Conservation (phyloP, 768 basidiomycete species). For the Leucosporidium creatinivorum region DNA sequence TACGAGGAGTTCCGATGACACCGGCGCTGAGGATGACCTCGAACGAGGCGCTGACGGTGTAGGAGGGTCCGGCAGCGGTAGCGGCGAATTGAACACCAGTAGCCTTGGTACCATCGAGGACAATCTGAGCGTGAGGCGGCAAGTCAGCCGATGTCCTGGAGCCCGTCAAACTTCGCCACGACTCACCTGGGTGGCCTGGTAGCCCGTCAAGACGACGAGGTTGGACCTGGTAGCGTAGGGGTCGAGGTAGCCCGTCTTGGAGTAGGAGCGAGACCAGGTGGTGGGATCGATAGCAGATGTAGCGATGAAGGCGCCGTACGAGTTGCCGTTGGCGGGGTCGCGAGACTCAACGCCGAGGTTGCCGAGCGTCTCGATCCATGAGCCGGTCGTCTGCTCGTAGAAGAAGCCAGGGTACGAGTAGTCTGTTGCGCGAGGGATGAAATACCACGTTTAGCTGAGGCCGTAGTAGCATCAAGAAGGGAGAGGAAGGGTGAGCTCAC, state of each 20-base stretch:
- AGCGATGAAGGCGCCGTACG: conserved; percentile 38
- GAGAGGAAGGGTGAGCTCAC: too few species aligned
- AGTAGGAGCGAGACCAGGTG: conserved; percentile 43
- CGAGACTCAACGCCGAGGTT: conserved; percentile 28
- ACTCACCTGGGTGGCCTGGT: conserved; percentile 44
- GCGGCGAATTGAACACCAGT: conserved; percentile 44
- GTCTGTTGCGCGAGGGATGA: not conserved
- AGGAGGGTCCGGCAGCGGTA: conserved; percentile 26
- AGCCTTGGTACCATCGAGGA: conserved; percentile 38
- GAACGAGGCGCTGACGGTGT: conserved; percentile 42
- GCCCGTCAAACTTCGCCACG: too few species aligned
- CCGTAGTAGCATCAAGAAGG: not conserved
- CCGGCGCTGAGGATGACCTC: conserved; percentile 47
- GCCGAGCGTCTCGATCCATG: conserved; percentile 34
- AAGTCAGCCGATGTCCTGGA: too few species aligned
- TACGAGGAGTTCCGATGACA: conserved; percentile 37
- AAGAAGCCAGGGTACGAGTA: conserved; percentile 34
- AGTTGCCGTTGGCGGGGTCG: conserved; percentile 33
- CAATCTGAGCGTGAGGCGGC: conserved; percentile 1
- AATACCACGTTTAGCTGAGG: too few species aligned
- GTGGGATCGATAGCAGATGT: conserved; percentile 42
- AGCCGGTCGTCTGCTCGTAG: conserved; percentile 30
- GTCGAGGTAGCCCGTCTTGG: conserved; percentile 44
- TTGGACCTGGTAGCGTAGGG: conserved; percentile 39
- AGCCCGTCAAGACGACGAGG: conserved; percentile 46